These are phyloP conservation scores for Zymoseptoria tritici DNA, from an alignment of 2,329 filamentous ascomycete species.

Conservation along the genomic window DNA sequence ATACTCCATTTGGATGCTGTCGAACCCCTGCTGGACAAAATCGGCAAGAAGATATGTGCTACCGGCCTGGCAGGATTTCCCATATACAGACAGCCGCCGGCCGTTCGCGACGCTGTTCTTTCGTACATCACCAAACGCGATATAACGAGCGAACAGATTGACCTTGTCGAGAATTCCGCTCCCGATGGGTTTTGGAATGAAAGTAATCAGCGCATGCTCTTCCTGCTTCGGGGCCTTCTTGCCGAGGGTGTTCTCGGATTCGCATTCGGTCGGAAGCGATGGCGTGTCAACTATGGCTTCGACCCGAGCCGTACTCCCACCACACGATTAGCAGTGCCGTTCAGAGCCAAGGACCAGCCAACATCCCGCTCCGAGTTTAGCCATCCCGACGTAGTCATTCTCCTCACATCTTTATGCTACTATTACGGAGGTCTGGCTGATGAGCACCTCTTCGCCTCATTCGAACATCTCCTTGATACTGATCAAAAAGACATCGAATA, in stretches of 20 bases:
- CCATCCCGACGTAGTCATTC: slow-evolving; percentile 59
- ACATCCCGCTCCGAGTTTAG: slow-evolving; percentile 58
- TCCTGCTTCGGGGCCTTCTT: slow-evolving; percentile 57
- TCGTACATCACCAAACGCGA: too few species aligned
- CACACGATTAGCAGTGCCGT: slow-evolving; percentile 55
- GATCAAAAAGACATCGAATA: slow-evolving; percentile 24
- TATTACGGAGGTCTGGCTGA: slow-evolving; percentile 55
- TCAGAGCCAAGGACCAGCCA: slow-evolving; percentile 57
- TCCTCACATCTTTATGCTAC: slow-evolving; percentile 59
- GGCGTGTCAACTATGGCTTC: slow-evolving; percentile 55
- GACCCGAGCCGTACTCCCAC: slow-evolving; percentile 42
- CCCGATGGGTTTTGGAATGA: too few species aligned
- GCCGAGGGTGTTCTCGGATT: slow-evolving; percentile 53
- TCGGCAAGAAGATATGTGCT: too few species aligned
- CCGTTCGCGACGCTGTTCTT: too few species aligned
- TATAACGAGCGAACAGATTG: too few species aligned
- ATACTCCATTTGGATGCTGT: too few species aligned
- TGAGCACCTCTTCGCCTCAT: slow-evolving; percentile 36
- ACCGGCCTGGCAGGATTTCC: too few species aligned
- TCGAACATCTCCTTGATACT: slow-evolving; percentile 17
- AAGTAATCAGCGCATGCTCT: too few species aligned
- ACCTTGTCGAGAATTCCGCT: too few species aligned
- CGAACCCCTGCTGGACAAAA: too few species aligned
- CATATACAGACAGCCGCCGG: too few species aligned
- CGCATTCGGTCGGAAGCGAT: slow-evolving; percentile 54